phyloP scores from a whole-genome alignment of 495 filamentous ascomycete species.

The Chaetomidium leptoderma region DNA sequence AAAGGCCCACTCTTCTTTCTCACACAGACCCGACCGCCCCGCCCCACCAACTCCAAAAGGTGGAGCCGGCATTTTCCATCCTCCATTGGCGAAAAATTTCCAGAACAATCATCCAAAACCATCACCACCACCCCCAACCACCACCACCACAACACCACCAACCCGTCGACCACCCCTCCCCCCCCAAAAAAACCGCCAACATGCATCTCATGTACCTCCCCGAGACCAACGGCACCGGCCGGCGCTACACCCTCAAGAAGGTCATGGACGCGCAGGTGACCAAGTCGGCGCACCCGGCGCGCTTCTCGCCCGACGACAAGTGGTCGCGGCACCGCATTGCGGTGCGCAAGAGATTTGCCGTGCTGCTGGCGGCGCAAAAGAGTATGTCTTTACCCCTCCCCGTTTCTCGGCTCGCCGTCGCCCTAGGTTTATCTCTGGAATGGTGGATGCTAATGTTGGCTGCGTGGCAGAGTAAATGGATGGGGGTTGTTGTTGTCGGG shows the following conservation, averaged over 20 bases:
- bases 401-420: neutral
- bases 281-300: slow-evolving; percentile 91
- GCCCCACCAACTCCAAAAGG: neutral
- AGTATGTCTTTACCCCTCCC: slow-evolving; percentile 45
- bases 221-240: slow-evolving; percentile 62
- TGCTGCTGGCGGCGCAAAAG: slow-evolving; percentile 82
- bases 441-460: neutral
- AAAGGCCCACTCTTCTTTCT: neutral
- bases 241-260: slow-evolving; percentile 82
- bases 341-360: slow-evolving; percentile 83
- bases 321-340: slow-evolving; percentile 92
- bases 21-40: neutral
- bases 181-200: slow-evolving; percentile 15
- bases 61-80: neutral
- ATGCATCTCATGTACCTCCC: slow-evolving; percentile 90
- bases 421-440: neutral
- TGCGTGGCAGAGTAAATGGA: neutral
- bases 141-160: slow-evolving; percentile 6
- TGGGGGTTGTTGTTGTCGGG: too few species aligned
- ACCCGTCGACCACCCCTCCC: neutral
- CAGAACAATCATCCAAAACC: neutral
- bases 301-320: slow-evolving; percentile 97
- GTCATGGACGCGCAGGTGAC: slow-evolving; percentile 73
- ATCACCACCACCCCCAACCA: slow-evolving; percentile 3
- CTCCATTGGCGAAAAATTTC: slow-evolving; percentile 9